Evolutionary conservation across 2,329 filamentous ascomycete genomes (phyloP).

Genomic region (Curvularia lunata): DNA sequence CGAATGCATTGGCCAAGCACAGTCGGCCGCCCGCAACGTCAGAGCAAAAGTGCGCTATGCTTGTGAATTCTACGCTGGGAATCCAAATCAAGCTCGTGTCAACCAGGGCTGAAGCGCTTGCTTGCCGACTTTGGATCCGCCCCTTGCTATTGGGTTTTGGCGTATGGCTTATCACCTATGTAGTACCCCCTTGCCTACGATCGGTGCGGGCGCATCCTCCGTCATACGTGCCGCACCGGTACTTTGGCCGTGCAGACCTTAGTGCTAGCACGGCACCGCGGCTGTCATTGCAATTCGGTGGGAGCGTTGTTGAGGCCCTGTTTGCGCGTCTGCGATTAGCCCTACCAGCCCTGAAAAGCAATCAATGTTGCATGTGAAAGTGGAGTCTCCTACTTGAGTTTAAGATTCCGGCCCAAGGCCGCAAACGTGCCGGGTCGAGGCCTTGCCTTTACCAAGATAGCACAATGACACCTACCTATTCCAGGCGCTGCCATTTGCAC

Average conservation of each 20-base stretch:
- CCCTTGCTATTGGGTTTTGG: neutral
- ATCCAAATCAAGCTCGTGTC: neutral
- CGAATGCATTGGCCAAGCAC: slow-evolving; percentile 21
- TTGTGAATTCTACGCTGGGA: neutral
- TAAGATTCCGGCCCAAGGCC: neutral
- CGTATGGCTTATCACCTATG: slow-evolving; percentile 15
- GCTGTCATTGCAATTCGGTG: slow-evolving; percentile 14
- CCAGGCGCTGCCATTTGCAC: neutral
- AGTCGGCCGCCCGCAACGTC: slow-evolving; percentile 5
- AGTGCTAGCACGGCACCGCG: slow-evolving; percentile 12
- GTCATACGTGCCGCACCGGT: slow-evolving; percentile 20
- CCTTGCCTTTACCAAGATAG: neutral
- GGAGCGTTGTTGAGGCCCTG: slow-evolving; percentile 11
- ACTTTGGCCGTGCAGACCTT: slow-evolving; percentile 10
- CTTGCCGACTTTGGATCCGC: neutral
- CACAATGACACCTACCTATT: slow-evolving; percentile 1
- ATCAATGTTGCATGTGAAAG: slow-evolving; percentile 26
- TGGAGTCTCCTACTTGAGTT: slow-evolving; percentile 10
- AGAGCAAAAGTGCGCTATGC: slow-evolving; percentile 1
- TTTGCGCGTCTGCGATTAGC: slow-evolving; percentile 11
- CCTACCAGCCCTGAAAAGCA: slow-evolving; percentile 1
- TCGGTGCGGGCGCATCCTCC: slow-evolving; percentile 9
- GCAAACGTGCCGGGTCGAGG: neutral
- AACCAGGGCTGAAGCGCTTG: neutral
- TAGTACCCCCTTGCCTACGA: slow-evolving; percentile 3